These are phyloP conservation scores for Colletotrichum lupini DNA, from an alignment of 2,329 filamentous ascomycete genomes.

Conservation along the genomic window DNA sequence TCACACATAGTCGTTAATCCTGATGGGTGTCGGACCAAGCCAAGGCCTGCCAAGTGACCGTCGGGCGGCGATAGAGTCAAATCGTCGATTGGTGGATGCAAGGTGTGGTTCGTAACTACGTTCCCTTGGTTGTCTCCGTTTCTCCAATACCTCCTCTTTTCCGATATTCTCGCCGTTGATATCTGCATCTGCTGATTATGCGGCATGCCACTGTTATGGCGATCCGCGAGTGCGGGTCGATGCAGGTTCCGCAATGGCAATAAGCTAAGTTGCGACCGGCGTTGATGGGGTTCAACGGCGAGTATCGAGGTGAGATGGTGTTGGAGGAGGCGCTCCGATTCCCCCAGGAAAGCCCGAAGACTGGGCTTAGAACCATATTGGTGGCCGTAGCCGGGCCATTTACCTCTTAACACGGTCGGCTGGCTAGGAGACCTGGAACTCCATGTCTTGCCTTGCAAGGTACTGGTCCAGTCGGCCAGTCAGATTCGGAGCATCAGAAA, in stretches of 20 bases:
- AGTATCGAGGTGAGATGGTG: constrained; percentile 1
- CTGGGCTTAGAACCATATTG: constrained; percentile 7
- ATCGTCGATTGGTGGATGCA: neutral
- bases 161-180: constrained; percentile 8
- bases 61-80: neutral
- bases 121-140: constrained; percentile 13
- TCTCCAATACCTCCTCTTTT: neutral
- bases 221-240: constrained; percentile 32
- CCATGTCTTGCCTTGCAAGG: constrained; percentile 1
- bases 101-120: constrained; percentile 5
- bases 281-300: neutral
- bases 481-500: constrained; percentile 33
- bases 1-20: neutral
- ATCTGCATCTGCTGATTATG: constrained; percentile 18
- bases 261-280: constrained; percentile 1
- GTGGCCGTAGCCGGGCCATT: neutral
- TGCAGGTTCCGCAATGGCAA: constrained; percentile 14
- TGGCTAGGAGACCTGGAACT: constrained; percentile 12
- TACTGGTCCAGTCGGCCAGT: constrained; percentile 15
- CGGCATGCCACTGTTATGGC: neutral
- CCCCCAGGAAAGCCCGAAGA: constrained; percentile 2
- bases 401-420: neutral
- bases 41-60: constrained; percentile 16
- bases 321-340: constrained; percentile 11
- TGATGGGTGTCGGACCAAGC: constrained; percentile 1